Evolutionary conservation across 2,329 filamentous ascomycete genomes (phyloP).

Genomic region (Ascochyta koolunga): DNA sequence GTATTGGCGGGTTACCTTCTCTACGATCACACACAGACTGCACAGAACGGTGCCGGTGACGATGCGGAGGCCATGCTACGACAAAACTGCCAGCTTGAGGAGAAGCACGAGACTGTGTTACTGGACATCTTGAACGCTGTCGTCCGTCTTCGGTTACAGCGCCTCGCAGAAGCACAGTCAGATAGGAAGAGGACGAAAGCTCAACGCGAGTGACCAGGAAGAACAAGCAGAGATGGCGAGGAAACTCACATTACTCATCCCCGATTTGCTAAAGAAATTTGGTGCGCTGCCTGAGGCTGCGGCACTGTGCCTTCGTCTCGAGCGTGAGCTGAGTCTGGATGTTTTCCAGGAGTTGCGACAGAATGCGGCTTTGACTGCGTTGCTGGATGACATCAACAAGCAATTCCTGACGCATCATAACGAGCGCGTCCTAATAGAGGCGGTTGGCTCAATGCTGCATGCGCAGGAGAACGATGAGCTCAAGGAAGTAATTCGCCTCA

Average conservation of each 20-base stretch:
- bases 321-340: slow-evolving; percentile 84
- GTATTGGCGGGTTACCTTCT: slow-evolving; percentile 86
- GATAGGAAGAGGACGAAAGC: slow-evolving; percentile 64
- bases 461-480: slow-evolving; percentile 87
- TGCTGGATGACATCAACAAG: slow-evolving; percentile 89
- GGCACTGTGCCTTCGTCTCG: slow-evolving; percentile 81
- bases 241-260: slow-evolving; percentile 78
- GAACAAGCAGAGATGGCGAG: slow-evolving; percentile 79
- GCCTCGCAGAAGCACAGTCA: slow-evolving; percentile 66
- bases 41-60: slow-evolving; percentile 61
- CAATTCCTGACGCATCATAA: slow-evolving; percentile 95
- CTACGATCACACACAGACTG: slow-evolving; percentile 76
- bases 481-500: slow-evolving; percentile 81
- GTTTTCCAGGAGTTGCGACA: slow-evolving; percentile 89
- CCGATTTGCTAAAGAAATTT: slow-evolving; percentile 87
- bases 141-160: slow-evolving; percentile 74
- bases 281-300: slow-evolving; percentile 88
- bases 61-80: slow-evolving; percentile 70
- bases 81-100: slow-evolving; percentile 72
- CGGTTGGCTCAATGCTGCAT: slow-evolving; percentile 80
- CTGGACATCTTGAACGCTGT: slow-evolving; percentile 85
- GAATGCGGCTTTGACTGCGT: slow-evolving; percentile 77
- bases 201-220: slow-evolving; percentile 66
- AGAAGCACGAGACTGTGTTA: slow-evolving; percentile 81
- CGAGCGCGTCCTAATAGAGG: slow-evolving; percentile 82